Conservation (phyloP, 257 asterid genomes). For the Scutellaria baicalensis region DNA sequence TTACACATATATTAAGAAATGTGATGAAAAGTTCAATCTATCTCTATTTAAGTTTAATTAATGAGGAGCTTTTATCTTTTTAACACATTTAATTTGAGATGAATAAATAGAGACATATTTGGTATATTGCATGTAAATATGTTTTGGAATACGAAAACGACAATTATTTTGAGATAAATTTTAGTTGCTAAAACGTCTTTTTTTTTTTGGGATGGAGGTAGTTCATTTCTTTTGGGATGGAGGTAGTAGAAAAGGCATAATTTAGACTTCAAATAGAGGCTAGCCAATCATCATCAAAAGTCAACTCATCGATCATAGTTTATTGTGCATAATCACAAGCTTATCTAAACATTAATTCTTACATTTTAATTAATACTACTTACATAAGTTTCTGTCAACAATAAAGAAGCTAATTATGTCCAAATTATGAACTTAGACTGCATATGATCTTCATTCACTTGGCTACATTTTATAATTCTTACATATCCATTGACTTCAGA, state of each 20-base stretch:
- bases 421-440: constrained; percentile 14
- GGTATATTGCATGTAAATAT: too few relatives aligned
- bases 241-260: not conserved
- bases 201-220: too few relatives aligned
- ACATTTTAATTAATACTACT: not conserved
- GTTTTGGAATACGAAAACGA: too few relatives aligned
- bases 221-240: too few relatives aligned
- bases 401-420: not conserved
- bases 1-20: too few relatives aligned
- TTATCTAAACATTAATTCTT: not conserved
- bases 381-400: not conserved
- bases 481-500: constrained; percentile 8
- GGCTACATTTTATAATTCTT: not conserved
- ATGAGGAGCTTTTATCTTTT: too few relatives aligned
- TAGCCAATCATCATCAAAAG: not conserved
- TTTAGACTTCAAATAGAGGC: constrained; percentile 1
- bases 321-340: not conserved
- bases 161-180: too few relatives aligned
- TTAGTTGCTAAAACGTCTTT: too few relatives aligned
- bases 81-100: too few relatives aligned
- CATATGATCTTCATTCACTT: constrained; percentile 26
- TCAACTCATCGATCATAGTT: constrained; percentile 17
- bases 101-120: too few relatives aligned
- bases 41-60: too few relatives aligned
- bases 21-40: too few relatives aligned